phyloP scores from a whole-genome alignment of 768 basidiomycete species.

The Tylopilus rubrobrunneus region DNA sequence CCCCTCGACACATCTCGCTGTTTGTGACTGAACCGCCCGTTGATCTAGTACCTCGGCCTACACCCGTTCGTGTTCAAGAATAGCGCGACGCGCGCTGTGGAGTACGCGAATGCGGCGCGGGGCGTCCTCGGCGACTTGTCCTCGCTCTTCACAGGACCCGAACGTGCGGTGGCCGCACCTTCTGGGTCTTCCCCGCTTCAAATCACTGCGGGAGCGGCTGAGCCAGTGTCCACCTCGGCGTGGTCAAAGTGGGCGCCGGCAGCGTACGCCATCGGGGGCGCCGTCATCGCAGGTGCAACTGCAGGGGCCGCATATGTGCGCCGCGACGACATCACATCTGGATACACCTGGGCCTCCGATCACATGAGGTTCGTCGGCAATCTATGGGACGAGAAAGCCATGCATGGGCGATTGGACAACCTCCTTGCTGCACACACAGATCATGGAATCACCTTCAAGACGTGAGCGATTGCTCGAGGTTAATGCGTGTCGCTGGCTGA shows the following conservation, averaged over 20 bases:
- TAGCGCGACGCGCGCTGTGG: slow-evolving; percentile 67
- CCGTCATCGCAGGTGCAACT: slow-evolving; percentile 75
- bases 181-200: slow-evolving; percentile 29
- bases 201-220: slow-evolving; percentile 29
- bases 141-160: slow-evolving; percentile 49
- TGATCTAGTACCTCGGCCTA: slow-evolving; percentile 74
- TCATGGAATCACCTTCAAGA: slow-evolving; percentile 66
- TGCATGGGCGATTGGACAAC: slow-evolving; percentile 58
- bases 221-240: slow-evolving; percentile 22
- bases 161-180: slow-evolving; percentile 28
- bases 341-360: slow-evolving; percentile 75
- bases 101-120: slow-evolving; percentile 64
- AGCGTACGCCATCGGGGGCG: slow-evolving; percentile 68
- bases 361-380: slow-evolving; percentile 88
- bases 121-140: slow-evolving; percentile 60
- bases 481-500: not conserved
- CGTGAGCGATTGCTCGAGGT: slow-evolving; percentile 43
- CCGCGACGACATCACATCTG: slow-evolving; percentile 66
- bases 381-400: slow-evolving; percentile 72
- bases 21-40: not conserved
- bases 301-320: slow-evolving; percentile 83
- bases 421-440: slow-evolving; percentile 58
- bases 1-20: not conserved
- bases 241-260: slow-evolving; percentile 71
- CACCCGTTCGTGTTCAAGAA: slow-evolving; percentile 86